A percentile compares a stretch with the other conserved stretches of the same genome.
These are phyloP conservation scores for Casaregolazyma suthepensis DNA, from an alignment of 1,139 yeast genomes.

Conservation along the genomic window DNA sequence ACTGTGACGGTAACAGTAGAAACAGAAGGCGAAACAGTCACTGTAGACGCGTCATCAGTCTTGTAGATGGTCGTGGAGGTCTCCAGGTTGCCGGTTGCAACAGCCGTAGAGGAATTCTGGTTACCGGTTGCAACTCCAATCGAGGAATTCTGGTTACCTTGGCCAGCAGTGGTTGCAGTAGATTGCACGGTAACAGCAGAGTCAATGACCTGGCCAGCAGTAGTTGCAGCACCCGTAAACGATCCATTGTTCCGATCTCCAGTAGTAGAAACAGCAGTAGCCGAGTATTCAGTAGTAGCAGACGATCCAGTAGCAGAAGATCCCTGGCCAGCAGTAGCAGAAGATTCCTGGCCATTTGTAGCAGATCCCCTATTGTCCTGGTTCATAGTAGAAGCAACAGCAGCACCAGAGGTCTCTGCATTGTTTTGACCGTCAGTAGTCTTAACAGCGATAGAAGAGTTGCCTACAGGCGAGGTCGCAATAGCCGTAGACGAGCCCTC, in stretches of 20 bases:
- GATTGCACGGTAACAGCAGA: conserved; percentile 7
- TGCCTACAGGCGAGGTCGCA: neutral
- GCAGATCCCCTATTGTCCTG: too few relatives aligned
- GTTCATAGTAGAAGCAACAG: conserved; percentile 5
- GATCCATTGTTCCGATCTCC: neutral
- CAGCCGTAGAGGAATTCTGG: too few relatives aligned
- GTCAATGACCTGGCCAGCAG: conserved; percentile 10
- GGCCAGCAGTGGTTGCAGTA: too few relatives aligned
- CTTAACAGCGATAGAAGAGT: neutral
- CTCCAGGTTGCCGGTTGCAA: neutral
- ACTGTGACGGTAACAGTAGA: conserved; percentile 14
- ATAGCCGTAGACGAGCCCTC: neutral
- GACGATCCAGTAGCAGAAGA: too few relatives aligned
- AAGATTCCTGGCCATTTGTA: too few relatives aligned
- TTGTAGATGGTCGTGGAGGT: neutral
- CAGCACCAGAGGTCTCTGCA: conserved; percentile 3
- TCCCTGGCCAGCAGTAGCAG: too few relatives aligned
- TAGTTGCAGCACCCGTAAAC: conserved; percentile 3
- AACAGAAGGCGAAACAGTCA: neutral
- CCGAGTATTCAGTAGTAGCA: too few relatives aligned
- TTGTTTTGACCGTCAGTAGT: neutral
- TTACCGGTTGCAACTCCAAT: too few relatives aligned
- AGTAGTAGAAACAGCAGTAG: conserved; percentile 1
- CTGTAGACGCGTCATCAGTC: conserved; percentile 3
- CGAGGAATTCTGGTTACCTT: too few relatives aligned